Conservation (phyloP, 2,329 filamentous ascomycete genomes). For the Colletotrichum incanum region DNA sequence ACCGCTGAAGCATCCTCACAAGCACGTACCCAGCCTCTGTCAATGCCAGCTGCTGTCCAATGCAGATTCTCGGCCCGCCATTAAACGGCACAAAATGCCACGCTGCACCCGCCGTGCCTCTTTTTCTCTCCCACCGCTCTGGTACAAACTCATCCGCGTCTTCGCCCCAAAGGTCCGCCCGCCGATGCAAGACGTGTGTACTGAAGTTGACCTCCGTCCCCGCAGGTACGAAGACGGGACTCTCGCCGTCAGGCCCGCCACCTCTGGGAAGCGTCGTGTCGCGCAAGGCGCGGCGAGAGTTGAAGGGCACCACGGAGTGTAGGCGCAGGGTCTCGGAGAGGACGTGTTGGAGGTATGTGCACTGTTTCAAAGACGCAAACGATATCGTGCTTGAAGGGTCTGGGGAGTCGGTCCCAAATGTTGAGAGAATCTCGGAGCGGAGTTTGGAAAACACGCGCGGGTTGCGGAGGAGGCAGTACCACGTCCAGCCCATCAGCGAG, state of each 20-base stretch:
- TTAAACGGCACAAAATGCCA: constrained; percentile 57
- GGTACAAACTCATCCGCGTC: constrained; percentile 56
- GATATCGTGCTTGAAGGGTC: constrained; percentile 23
- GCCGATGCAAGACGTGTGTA: constrained; percentile 52
- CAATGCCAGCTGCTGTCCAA: constrained; percentile 54
- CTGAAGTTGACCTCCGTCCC: constrained; percentile 51
- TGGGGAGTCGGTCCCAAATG: constrained; percentile 23
- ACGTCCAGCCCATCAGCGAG: constrained; percentile 45
- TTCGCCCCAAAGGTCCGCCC: constrained; percentile 54
- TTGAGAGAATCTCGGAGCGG: constrained; percentile 36
- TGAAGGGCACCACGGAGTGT: constrained; percentile 54
- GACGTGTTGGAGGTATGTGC: constrained; percentile 47
- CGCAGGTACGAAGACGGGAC: constrained; percentile 50
- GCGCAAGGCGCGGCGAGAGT: constrained; percentile 49
- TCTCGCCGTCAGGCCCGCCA: constrained; percentile 53
- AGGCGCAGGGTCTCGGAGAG: constrained; percentile 52
- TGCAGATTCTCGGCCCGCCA: constrained; percentile 54
- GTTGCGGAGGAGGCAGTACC: constrained; percentile 44
- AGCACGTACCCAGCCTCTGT: constrained; percentile 48
- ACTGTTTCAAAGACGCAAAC: constrained; percentile 45
- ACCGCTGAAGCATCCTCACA: constrained; percentile 47
- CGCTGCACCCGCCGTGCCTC: constrained; percentile 42
- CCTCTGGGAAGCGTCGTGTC: constrained; percentile 55
- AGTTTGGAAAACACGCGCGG: constrained; percentile 40
- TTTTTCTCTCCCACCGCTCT: constrained; percentile 55